Percentiles rank a stretch among this genome's conserved stretches.
These are phyloP conservation scores for Trichoderma asperellum DNA, from an alignment of 2,329 filamentous ascomycete species.

Conservation along the genomic window DNA sequence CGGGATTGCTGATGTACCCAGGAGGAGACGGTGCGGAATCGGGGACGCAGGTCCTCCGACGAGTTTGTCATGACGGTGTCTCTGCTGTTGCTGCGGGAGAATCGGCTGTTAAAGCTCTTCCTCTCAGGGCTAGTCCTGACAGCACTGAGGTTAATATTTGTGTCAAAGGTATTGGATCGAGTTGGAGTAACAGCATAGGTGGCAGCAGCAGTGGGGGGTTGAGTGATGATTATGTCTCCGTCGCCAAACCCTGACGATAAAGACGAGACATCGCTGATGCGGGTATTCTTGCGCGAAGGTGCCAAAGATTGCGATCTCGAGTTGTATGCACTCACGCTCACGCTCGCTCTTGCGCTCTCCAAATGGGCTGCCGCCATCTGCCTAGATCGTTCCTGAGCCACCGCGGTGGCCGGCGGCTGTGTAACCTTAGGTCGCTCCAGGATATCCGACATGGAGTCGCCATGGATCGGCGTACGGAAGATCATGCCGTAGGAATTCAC, in stretches of 20 bases:
- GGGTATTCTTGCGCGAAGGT: constrained; percentile 36
- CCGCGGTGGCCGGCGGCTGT: constrained; percentile 30
- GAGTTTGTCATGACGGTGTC: constrained; percentile 58
- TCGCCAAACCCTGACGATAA: constrained; percentile 68
- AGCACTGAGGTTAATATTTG: constrained; percentile 7
- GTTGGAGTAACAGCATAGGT: neutral
- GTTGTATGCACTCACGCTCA: neutral
- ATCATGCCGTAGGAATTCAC: constrained; percentile 27
- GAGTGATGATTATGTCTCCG: constrained; percentile 56
- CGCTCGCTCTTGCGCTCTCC: constrained; percentile 14
- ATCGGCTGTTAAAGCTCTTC: constrained; percentile 14
- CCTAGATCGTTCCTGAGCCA: constrained; percentile 10
- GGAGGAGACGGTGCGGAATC: constrained; percentile 62
- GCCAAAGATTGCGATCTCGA: constrained; percentile 30
- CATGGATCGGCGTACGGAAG: constrained; percentile 11
- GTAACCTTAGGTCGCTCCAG: constrained; percentile 12
- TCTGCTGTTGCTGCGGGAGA: constrained; percentile 37
- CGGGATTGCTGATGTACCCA: constrained; percentile 69
- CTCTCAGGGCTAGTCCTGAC: constrained; percentile 19
- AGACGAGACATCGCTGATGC: constrained; percentile 59
- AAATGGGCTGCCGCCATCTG: constrained; percentile 29
- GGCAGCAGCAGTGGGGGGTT: constrained; percentile 38
- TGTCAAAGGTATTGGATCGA: constrained; percentile 22
- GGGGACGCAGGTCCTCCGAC: constrained; percentile 58
- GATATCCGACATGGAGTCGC: constrained; percentile 19